Percentiles rank a stretch among this genome's conserved stretches.
phyloP scores from a whole-genome alignment of 2,329 filamentous ascomycete species.

The Diplodia scrobiculata region DNA sequence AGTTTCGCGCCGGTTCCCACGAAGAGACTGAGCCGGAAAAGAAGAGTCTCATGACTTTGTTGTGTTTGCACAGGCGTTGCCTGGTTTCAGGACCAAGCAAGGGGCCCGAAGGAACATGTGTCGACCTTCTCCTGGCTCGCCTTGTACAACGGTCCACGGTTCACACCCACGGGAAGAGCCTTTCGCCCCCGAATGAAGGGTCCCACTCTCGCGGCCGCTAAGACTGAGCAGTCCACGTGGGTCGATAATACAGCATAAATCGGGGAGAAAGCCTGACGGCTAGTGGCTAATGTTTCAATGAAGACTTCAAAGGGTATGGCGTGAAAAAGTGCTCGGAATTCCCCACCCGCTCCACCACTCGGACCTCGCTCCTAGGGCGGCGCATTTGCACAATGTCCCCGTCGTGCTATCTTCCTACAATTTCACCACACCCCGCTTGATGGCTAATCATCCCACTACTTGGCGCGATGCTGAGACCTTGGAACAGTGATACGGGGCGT shows the following conservation, averaged over 20 bases:
- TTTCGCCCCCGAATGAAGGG: background rate
- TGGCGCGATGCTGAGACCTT: background rate
- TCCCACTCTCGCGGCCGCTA: background rate
- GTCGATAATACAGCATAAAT: background rate
- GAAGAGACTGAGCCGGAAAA: background rate
- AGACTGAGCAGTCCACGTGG: background rate
- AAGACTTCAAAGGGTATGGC: background rate
- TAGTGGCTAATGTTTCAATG: background rate
- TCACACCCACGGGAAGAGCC: slow-evolving; percentile 1
- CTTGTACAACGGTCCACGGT: background rate
- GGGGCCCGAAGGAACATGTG: background rate
- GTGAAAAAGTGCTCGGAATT: background rate
- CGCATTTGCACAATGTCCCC: background rate
- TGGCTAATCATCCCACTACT: background rate
- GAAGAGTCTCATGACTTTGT: background rate
- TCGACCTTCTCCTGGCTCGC: background rate
- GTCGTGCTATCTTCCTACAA: background rate
- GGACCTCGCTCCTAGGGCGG: background rate
- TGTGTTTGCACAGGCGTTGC: background rate
- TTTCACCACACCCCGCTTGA: background rate
- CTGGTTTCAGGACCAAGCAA: background rate
- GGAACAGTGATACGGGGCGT: background rate
- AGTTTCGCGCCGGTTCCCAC: background rate
- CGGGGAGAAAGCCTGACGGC: background rate
- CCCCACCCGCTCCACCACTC: background rate